These are phyloP conservation scores for Amyloporia xantha DNA, from an alignment of 768 basidiomycete species.

Conservation along the genomic window DNA sequence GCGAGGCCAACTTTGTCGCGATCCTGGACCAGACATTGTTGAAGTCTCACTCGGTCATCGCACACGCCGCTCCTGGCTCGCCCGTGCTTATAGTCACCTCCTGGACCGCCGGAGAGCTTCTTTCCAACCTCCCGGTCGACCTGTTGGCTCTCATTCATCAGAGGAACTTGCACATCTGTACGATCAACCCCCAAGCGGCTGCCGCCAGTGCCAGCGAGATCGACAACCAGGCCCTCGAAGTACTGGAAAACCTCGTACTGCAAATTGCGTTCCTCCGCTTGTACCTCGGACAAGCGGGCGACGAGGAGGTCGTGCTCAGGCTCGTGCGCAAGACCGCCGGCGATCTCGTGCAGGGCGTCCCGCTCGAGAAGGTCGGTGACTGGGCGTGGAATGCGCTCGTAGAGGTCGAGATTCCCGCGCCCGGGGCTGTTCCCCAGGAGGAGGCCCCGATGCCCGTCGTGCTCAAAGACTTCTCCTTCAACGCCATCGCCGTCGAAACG, in stretches of 20 bases:
- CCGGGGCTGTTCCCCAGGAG: conserved; percentile 11
- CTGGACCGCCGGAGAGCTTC: conserved; percentile 73
- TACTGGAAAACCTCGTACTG: conserved; percentile 50
- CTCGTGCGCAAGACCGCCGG: conserved; percentile 43
- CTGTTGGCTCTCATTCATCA: conserved; percentile 40
- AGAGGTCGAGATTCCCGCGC: conserved; percentile 41
- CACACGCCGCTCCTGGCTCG: conserved; percentile 59
- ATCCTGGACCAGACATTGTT: conserved; percentile 73
- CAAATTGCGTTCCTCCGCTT: conserved; percentile 81
- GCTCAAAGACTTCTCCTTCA: conserved; percentile 60
- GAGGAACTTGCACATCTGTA: conserved; percentile 51
- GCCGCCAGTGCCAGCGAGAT: conserved; percentile 25
- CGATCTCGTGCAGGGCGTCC: conserved; percentile 39
- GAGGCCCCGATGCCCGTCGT: conserved; percentile 19
- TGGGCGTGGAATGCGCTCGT: conserved; percentile 62
- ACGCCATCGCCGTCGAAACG: conserved; percentile 66
- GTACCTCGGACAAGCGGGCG: conserved; percentile 64
- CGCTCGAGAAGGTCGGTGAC: conserved; percentile 46
- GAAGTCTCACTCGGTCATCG: conserved; percentile 68
- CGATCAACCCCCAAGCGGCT: conserved; percentile 46
- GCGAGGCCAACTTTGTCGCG: conserved; percentile 62
- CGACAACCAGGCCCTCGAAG: conserved; percentile 19
- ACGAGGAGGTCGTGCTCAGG: conserved; percentile 44
- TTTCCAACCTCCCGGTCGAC: conserved; percentile 54
- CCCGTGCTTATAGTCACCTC: conserved; percentile 67